Percentiles rank a stretch among this genome's conserved stretches.
Evolutionary conservation across 306 rosid species (phyloP).

Genomic region (Prunus mongolica): DNA sequence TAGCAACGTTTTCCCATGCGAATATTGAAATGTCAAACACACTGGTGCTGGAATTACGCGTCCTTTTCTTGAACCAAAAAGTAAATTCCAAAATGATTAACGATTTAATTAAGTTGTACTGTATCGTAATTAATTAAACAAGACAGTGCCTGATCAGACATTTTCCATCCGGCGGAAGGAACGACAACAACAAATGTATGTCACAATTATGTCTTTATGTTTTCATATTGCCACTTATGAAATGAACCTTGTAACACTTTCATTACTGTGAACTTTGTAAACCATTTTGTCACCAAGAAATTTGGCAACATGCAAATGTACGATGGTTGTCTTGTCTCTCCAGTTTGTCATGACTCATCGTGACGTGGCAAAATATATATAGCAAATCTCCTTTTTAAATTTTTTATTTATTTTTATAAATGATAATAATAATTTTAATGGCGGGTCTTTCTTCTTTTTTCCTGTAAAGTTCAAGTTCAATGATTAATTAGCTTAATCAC

Average conservation of each 20-base stretch:
- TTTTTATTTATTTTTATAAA: background rate
- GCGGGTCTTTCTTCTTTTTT: background rate
- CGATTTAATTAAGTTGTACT: background rate
- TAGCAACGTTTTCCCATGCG: slow-evolving; percentile 18
- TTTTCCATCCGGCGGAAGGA: background rate
- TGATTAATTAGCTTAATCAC: no score
- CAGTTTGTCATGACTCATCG: slow-evolving; percentile 1
- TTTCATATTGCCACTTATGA: background rate
- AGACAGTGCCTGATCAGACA: background rate
- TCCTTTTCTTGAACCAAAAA: slow-evolving; percentile 20
- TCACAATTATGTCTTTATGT: background rate
- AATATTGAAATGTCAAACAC: slow-evolving; percentile 16
- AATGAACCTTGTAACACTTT: background rate
- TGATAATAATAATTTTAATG: no score
- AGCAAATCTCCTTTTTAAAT: background rate
- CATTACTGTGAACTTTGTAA: background rate
- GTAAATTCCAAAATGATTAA: background rate
- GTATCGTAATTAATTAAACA: background rate
- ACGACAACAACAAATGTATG: background rate
- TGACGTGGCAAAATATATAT: background rate
- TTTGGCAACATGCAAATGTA: slow-evolving; percentile 3
- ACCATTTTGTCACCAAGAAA: background rate
- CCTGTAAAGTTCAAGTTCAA: background rate
- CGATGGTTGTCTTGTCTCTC: background rate
- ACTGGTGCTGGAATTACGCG: slow-evolving; percentile 7